Evolutionary conservation across 495 filamentous ascomycete species (phyloP), one percentile per base, ranked within the genome.

Genomic region (Penicillium cinerascens): DNA sequence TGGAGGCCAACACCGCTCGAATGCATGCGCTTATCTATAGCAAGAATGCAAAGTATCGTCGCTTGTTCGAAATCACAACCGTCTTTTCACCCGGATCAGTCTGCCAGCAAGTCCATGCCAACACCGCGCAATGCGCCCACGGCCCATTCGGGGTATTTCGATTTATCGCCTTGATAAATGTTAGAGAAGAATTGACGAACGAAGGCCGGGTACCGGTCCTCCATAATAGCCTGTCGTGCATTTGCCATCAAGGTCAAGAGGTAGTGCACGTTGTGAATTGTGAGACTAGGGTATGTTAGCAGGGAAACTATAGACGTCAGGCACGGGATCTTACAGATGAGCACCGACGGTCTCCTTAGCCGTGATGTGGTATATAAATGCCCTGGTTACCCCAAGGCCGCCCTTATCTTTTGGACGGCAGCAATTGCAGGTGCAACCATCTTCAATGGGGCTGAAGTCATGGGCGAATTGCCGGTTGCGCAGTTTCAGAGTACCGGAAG

Each of bases 321-420:
- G 33, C n/a, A 43, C 9, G 2, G 18, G 13, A 29, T 60, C 78
- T 61, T 68, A 81, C 68, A 99, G 70, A 76, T 99, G 93, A 17
- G 95, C 93, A 10, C 92, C 92, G 0, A 88, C 93, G 6, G 93
- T 97, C 73, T 97, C 93, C 66, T 99, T 99, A 2, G 85, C 85
- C 1, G 89, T 85, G 43, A 95, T 78, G 70, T 99, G 93, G 64
- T 97, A 83, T 26, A 97, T 87, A 66, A 89, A 97, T 5, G 95
- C 89, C 43, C 86, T 80, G 16, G 93, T 95, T 51, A 97, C 82
- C 13, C 89, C 91, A 46, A 97, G 74, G 0, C 89, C 88, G 10
- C 87, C 88, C 26, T 88, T 76, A 1, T 78, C 73, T 44, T 66
- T 65, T 20, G 87, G 78, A 41, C 83, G 76, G 66, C 93, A 98